Conservation (phyloP, 2,329 filamentous ascomycete genomes). For the Fusarium citri region DNA sequence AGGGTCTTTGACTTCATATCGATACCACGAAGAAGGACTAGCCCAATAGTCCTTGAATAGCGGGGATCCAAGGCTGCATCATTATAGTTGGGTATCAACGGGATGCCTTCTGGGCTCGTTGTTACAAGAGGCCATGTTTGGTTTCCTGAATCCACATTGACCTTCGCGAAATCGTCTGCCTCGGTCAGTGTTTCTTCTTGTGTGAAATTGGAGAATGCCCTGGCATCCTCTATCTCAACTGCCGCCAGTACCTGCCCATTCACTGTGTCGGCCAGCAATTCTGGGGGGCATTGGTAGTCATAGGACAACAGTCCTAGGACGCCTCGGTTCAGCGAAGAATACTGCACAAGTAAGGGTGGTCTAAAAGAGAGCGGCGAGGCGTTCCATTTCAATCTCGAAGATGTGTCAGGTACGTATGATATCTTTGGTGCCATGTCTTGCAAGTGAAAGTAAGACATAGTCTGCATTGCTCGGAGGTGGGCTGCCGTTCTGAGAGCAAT, state of each 20-base stretch:
- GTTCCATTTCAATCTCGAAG: constrained; percentile 58
- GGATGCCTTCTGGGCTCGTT: constrained; percentile 64
- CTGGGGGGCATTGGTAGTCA: constrained; percentile 69
- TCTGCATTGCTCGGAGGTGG: constrained; percentile 78
- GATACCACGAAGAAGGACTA: constrained; percentile 77
- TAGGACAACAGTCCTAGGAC: constrained; percentile 76
- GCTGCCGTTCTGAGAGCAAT: constrained; percentile 69
- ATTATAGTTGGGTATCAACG: constrained; percentile 68
- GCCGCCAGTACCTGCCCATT: constrained; percentile 78
- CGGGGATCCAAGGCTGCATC: constrained; percentile 69
- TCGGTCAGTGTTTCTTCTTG: neutral
- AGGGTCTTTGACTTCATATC: constrained; percentile 65
- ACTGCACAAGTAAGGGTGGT: constrained; percentile 72
- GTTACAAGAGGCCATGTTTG: constrained; percentile 13
- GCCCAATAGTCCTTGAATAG: constrained; percentile 69
- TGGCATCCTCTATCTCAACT: constrained; percentile 67
- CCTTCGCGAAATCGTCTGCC: constrained; percentile 32
- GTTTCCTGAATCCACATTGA: neutral
- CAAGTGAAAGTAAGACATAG: constrained; percentile 81
- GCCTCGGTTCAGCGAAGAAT: constrained; percentile 61
- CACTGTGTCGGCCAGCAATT: constrained; percentile 72
- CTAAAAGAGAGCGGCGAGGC: constrained; percentile 65
- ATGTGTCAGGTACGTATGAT: constrained; percentile 9
- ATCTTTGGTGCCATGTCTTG: constrained; percentile 36
- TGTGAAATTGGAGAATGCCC: constrained; percentile 58